A percentile compares a stretch with the other conserved stretches of the same genome.
phyloP scores from a whole-genome alignment of 78 protist genomes.

The Emiliania huxleyi region DNA sequence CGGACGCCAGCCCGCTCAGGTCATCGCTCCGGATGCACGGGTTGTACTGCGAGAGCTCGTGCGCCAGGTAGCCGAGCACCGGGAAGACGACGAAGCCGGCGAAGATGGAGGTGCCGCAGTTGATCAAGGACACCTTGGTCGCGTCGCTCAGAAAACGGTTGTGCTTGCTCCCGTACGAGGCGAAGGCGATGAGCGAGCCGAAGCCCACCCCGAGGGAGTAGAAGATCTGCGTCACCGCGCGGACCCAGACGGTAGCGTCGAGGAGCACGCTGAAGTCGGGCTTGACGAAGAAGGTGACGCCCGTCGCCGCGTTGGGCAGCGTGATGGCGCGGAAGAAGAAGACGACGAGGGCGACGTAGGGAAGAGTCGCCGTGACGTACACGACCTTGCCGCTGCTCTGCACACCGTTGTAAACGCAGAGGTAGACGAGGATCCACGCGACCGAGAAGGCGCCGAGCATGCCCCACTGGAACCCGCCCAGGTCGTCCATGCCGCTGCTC shows the following conservation, averaged over 20 bases:
- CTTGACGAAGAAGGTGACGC: background rate
- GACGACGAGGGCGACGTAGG: background rate
- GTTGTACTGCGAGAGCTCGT: too few relatives aligned
- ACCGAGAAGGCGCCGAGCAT: background rate
- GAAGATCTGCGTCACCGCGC: background rate
- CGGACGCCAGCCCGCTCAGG: too few relatives aligned
- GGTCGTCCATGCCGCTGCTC: background rate
- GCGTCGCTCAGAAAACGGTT: background rate
- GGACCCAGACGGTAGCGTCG: background rate
- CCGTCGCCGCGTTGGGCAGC: background rate
- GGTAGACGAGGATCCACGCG: background rate
- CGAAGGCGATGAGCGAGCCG: background rate
- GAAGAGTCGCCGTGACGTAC: background rate
- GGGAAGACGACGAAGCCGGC: conserved; percentile 23
- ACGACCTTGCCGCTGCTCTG: background rate
- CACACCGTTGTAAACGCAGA: too few relatives aligned
- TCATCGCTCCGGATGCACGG: too few relatives aligned
- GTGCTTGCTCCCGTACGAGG: background rate
- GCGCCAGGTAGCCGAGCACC: background rate
- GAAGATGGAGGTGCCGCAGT: background rate
- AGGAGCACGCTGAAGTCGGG: background rate
- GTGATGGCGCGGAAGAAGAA: background rate
- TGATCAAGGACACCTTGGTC: background rate
- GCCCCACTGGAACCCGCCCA: background rate
- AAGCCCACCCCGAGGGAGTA: background rate